Base-by-base conservation (phyloP, 495 filamentous ascomycete species). In the Aspergillus affinis region DNA sequence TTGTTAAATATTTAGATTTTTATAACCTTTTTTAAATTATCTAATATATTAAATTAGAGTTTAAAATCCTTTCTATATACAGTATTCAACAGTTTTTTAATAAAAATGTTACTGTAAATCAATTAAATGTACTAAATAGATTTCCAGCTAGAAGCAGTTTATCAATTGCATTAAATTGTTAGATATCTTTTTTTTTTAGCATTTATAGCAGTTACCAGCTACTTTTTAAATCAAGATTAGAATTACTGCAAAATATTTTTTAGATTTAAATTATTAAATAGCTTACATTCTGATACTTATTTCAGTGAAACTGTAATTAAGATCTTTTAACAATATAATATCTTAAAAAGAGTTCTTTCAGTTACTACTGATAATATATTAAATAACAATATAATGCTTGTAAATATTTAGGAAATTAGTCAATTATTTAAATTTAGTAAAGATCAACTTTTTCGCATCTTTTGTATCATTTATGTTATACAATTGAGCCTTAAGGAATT, bases 291-390 rank as follows among this genome's bases (percentile, higher is more conserved):
- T 19, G 45, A 50, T 15, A 20, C 13, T 0, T 61, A 69, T 41
- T 47, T 69, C 18, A 57, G 57, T 50, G 12, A 30, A 10, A 51
- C 63, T 0, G 15, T 69, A 8, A 5, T 48, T 19, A 19, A 23
- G 1, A 5, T 48, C 4, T 9, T 69, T 7, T 0, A 61, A 45
- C 15, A 69, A 23, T 48, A 63, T 60, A 1, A 60, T 0, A 64
- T 69, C 30, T n/a, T 7, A 13, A 29, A 64, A 27, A 20, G 50
- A 48, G 55, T 68, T 2, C 47, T 70, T 18, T 27, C 27, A 15
- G 15, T 70, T 2, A 70, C 52, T 17, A 63, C 58, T 6, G 55
- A 69, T 55, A 69, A 69, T 57, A 46, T 36, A 32, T 67, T 32
- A 20, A 70, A 70, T 51, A 68, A 70, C 18, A 57, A 20, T 0